phyloP scores from a whole-genome alignment of 495 filamentous ascomycete genomes.

The Amorphotheca resinae region DNA sequence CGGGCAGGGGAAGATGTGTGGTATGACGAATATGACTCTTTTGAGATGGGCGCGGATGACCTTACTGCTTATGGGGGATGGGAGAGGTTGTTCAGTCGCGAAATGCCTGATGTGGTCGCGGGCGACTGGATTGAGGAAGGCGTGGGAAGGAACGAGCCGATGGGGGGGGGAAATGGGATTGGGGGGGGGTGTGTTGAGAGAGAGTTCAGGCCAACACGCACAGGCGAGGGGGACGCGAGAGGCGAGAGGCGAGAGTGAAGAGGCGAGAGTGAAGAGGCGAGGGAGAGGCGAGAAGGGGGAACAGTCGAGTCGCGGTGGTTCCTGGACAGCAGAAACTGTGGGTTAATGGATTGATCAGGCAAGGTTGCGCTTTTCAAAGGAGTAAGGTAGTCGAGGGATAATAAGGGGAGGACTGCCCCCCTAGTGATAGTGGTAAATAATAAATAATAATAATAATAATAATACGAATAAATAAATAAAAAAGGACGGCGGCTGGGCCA shows the following conservation, averaged over 20 bases:
- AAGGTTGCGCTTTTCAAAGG: too few relatives aligned
- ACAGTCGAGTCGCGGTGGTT: too few relatives aligned
- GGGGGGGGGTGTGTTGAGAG: not conserved
- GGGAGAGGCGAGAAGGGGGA: too few relatives aligned
- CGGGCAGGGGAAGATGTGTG: constrained; percentile 4
- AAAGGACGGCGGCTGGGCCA: too few relatives aligned
- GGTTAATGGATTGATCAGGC: constrained; percentile 36
- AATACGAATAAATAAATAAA: too few relatives aligned
- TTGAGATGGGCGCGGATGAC: constrained; percentile 22
- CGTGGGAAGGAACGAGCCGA: constrained; percentile 20
- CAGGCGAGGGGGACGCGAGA: constrained; percentile 12
- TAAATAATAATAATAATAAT: too few relatives aligned
- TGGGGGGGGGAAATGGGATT: constrained; percentile 6
- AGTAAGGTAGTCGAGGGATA: too few relatives aligned
- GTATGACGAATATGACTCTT: constrained; percentile 23
- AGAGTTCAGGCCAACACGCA: too few relatives aligned
- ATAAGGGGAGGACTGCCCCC: too few relatives aligned
- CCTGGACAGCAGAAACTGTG: constrained; percentile 18
- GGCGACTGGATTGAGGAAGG: constrained; percentile 21
- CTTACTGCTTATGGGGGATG: constrained; percentile 21
- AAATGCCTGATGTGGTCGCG: constrained; percentile 19
- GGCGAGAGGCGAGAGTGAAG: too few relatives aligned
- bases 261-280: too few relatives aligned
- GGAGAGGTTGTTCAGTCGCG: constrained; percentile 18
- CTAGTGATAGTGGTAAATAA: too few relatives aligned